A percentile compares a stretch with the other conserved stretches of the same genome.
phyloP scores from a whole-genome alignment of 331 rosid species.

The Quercus lobata region DNA sequence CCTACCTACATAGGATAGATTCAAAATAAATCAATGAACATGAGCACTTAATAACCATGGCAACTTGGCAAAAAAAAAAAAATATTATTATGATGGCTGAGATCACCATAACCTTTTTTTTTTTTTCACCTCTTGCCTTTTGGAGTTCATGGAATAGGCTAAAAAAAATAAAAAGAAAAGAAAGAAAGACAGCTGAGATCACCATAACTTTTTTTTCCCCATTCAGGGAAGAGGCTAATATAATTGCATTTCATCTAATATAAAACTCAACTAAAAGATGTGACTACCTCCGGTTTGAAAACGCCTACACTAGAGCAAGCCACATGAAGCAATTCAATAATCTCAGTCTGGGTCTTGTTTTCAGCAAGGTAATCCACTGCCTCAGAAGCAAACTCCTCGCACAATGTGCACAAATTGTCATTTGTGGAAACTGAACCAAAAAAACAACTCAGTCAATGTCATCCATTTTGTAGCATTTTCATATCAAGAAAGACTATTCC shows the following conservation, averaged over 20 bases:
- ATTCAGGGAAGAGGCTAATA: not conserved
- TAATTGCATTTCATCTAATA: not conserved
- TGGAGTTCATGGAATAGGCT: not conserved
- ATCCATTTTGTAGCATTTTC: not conserved
- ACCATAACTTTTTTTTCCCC: not conserved
- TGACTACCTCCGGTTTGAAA: constrained; percentile 46
- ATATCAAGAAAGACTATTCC: not conserved
- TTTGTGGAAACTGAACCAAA: constrained; percentile 28
- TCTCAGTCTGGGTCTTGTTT: constrained; percentile 72
- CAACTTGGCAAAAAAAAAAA: not conserved
- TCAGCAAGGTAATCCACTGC: constrained; percentile 61
- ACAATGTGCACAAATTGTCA: constrained; percentile 62
- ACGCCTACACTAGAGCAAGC: constrained; percentile 41
- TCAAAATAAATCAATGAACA: not conserved
- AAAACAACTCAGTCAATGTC: not conserved
- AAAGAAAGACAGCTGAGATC: not conserved
- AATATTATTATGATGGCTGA: not conserved
- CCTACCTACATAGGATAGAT: not conserved
- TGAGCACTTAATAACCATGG: not conserved
- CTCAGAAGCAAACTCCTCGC: constrained; percentile 62
- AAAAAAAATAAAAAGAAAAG: no score
- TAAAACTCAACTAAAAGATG: not conserved
- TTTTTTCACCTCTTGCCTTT: not conserved
- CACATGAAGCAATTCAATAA: constrained; percentile 46
- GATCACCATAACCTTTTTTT: no score